Conservation (phyloP, 345 rosid species). For the Melastoma malabathricum region DNA sequence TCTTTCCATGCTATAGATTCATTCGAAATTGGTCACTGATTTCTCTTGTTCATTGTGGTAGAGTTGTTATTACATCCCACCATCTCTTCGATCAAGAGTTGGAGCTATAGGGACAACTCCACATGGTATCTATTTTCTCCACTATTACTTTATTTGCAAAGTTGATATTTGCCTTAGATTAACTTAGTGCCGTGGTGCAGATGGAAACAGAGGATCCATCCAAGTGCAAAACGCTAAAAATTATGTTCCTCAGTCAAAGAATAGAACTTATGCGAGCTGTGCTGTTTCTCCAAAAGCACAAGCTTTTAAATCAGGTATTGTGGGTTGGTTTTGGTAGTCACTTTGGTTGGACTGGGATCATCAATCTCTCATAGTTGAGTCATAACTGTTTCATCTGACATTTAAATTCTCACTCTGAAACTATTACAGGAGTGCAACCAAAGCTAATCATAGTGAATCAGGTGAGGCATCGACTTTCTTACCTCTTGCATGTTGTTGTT, state of each 20-base stretch:
- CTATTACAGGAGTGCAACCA: constrained; percentile 31
- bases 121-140: constrained; percentile 27
- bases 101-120: constrained; percentile 43
- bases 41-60: constrained; percentile 1
- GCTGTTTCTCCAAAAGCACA: constrained; percentile 35
- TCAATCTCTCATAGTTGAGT: no score
- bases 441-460: constrained; percentile 41
- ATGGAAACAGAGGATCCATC: constrained; percentile 27
- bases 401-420: no score
- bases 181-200: constrained; percentile 17
- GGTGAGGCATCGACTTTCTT: constrained; percentile 11
- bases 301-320: constrained; percentile 24
- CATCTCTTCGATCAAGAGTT: constrained; percentile 7
- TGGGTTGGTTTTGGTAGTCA: not conserved
- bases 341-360: no score
- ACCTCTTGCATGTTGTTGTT: not conserved
- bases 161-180: not conserved
- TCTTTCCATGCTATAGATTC: not conserved
- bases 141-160: not conserved
- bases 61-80: constrained; percentile 15
- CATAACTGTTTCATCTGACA: no score
- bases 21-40: not conserved
- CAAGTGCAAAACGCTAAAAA: constrained; percentile 34
- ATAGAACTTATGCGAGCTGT: constrained; percentile 27
- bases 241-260: constrained; percentile 23